Evolutionary conservation across 2,329 filamentous ascomycete species (phyloP), one percentile per base, ranked within the genome.

Genomic region (Pseudogymnoascus sp.): DNA sequence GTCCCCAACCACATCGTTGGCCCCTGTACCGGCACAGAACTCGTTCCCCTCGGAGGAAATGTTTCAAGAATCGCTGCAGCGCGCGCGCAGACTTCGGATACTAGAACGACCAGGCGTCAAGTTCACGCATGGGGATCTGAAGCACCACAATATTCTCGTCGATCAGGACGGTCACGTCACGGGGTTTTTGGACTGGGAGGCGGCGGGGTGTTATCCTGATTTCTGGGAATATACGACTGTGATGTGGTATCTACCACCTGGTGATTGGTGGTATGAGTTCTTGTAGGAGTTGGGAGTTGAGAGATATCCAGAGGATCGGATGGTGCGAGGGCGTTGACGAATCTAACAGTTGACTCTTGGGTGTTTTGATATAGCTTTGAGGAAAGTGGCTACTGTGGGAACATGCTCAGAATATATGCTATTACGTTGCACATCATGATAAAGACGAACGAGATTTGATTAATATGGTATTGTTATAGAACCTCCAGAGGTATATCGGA

Each of bases 71-170:
- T 50, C 32, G 20, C 2, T 65, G 16, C 58, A 32, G 28, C 34
- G 60, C 20, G 64, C 62, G 35, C 57, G 58, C 35, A 62, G 60
- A 39, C 65, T 65, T 30, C 58, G 64, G 54, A 60, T 54, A 4
- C 34, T 65, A 38, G 63, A 65, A 30, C 58, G 63, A 35, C 64
- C 61, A 32, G 61, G 60, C 4, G 61, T 65, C 22, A 63, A 63
- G 41, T 77, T 83, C 62, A 80, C 79, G 2, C 79, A 83, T 70
- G 75, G 75, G 4, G 80, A 84, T 66, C 71, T 83, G 6, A 71
- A 71, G 20, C 73, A 73, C 9, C 67, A 74, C 14, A 81, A 80
- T 62, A 77, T 81, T 22, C 63, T 80, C 7, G 68, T 75, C 1
- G 64, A 70, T 14, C 59, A 65, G 4, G 73, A 72, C 5, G 74